Evolutionary conservation across 179 eudicot species (phyloP).

Genomic region (Vitellaria paradoxa): DNA sequence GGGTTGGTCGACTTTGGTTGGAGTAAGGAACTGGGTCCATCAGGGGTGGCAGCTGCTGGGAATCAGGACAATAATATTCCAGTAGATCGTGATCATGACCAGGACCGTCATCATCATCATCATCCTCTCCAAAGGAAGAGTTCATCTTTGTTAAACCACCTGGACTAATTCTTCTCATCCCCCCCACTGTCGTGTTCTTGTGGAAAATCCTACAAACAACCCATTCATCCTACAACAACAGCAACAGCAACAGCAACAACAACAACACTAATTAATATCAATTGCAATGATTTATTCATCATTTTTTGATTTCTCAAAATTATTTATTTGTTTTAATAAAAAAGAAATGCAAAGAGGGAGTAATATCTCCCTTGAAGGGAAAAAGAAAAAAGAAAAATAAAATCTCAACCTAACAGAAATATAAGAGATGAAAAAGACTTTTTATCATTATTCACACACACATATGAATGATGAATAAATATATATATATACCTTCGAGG

Average conservation of each 20-base stretch:
- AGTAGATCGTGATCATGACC: too few relatives aligned
- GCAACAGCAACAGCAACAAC: neutral
- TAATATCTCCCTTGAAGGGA: neutral
- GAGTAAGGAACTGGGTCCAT: slow-evolving; percentile 20
- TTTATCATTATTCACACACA: too few relatives aligned
- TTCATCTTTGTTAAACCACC: slow-evolving; percentile 15
- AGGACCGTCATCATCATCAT: slow-evolving; percentile 22
- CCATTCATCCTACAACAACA: slow-evolving; percentile 40
- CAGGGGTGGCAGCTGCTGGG: slow-evolving; percentile 32
- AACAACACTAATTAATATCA: neutral
- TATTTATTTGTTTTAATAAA: neutral
- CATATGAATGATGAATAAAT: neutral
- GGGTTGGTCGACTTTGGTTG: slow-evolving; percentile 1
- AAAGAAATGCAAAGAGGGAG: too few relatives aligned
- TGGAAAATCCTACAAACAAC: slow-evolving; percentile 44
- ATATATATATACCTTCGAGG: slow-evolving; percentile 33
- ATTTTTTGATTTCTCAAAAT: neutral
- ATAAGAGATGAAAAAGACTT: too few relatives aligned
- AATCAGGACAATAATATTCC: slow-evolving; percentile 11
- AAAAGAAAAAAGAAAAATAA: too few relatives aligned
- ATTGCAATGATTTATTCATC: neutral
- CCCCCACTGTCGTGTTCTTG: slow-evolving; percentile 26
- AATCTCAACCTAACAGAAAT: neutral
- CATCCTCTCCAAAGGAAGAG: slow-evolving; percentile 17
- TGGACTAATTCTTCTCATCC: slow-evolving; percentile 10